Evolutionary conservation across 768 basidiomycete genomes (phyloP).

Genomic region (Imleria badia): DNA sequence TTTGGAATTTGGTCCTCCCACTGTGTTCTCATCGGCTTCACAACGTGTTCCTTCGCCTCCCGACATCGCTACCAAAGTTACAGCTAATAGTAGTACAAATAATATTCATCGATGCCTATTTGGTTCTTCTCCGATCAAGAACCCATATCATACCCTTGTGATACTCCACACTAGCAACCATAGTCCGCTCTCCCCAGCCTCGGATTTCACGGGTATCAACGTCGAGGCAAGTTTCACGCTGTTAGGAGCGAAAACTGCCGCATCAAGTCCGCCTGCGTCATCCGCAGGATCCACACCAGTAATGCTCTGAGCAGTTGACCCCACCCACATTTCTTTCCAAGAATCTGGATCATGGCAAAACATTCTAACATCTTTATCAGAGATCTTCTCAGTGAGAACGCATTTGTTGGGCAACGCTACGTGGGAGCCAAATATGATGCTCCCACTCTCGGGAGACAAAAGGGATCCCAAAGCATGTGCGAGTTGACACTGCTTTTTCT

Average conservation of each 20-base stretch:
- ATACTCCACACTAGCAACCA: slow-evolving; percentile 22
- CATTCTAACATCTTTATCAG: slow-evolving; percentile 6
- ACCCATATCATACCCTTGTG: slow-evolving; percentile 8
- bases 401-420: slow-evolving; percentile 15
- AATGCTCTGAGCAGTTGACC: neutral
- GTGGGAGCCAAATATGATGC: slow-evolving; percentile 33
- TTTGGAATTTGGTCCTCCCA: too few relatives aligned
- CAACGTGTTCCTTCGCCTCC: too few relatives aligned
- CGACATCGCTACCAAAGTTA: too few relatives aligned
- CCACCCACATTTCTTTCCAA: slow-evolving; percentile 30
- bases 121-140: neutral
- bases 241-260: slow-evolving; percentile 29
- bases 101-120: neutral
- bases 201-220: slow-evolving; percentile 15
- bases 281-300: neutral
- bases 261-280: neutral
- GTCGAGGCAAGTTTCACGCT: slow-evolving; percentile 31
- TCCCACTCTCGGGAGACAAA: slow-evolving; percentile 28
- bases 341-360: slow-evolving; percentile 29
- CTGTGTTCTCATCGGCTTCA: too few relatives aligned
- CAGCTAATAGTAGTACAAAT: too few relatives aligned
- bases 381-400: neutral
- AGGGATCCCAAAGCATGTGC: slow-evolving; percentile 27
- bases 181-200: neutral
- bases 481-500: slow-evolving; percentile 24